Evolutionary conservation across 176 grass and related monocot species (phyloP).

Genomic region (Eragrostis curvula): DNA sequence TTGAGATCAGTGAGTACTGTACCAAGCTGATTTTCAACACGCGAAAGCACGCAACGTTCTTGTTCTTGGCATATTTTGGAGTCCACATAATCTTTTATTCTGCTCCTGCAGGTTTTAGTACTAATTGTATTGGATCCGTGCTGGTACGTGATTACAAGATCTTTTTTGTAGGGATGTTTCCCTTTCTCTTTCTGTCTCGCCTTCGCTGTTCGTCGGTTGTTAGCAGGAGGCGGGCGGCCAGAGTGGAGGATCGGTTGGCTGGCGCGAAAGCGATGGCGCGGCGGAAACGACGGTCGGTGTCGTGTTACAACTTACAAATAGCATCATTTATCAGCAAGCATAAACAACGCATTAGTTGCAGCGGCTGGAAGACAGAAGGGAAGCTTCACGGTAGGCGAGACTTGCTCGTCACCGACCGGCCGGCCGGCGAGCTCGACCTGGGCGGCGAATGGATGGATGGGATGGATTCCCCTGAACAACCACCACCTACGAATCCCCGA

Average conservation of each 20-base stretch:
- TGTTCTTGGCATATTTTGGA: not conserved
- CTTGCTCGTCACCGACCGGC: conserved; percentile 36
- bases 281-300: conserved; percentile 28
- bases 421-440: not conserved
- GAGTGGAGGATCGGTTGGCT: conserved; percentile 59
- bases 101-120: not conserved
- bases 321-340: not conserved
- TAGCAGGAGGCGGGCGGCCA: conserved; percentile 30
- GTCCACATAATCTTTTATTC: not conserved
- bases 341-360: not conserved
- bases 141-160: not conserved
- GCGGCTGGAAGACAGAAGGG: not conserved
- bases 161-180: not conserved
- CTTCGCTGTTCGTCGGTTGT: conserved; percentile 30
- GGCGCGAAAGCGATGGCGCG: conserved; percentile 50
- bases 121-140: not conserved
- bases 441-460: not conserved
- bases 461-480: conserved; percentile 34
- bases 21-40: not conserved
- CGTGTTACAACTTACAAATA: conserved; percentile 21
- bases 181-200: not conserved
- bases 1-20: not conserved
- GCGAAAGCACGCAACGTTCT: not conserved
- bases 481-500: not conserved
- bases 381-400: conserved; percentile 45